A percentile compares a stretch with the other conserved stretches of the same genome.
Conservation (phyloP, 768 basidiomycete species). For the Collybia sordida region DNA sequence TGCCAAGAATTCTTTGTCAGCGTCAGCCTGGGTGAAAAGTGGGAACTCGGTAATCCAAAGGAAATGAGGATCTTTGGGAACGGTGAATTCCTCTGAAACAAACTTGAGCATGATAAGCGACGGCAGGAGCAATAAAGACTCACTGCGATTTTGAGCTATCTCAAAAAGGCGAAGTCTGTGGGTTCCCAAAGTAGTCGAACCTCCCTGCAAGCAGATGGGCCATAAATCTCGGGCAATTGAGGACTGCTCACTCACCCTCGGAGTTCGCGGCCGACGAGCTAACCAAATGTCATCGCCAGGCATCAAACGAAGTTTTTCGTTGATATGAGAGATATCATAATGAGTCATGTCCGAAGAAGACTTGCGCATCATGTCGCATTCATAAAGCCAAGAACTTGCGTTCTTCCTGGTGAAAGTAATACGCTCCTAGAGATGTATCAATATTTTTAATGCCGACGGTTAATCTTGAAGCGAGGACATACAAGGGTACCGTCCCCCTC, state of each 20-base stretch:
- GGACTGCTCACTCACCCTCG: conserved; percentile 44
- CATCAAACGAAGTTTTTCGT: conserved; percentile 40
- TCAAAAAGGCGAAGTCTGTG: conserved; percentile 67
- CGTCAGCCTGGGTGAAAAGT: conserved; percentile 81
- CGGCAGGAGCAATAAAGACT: conserved; percentile 17
- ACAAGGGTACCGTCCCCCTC: conserved; percentile 26
- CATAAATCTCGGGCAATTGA: conserved; percentile 18
- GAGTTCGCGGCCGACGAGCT: conserved; percentile 44
- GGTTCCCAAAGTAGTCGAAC: conserved; percentile 80
- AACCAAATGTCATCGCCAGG: conserved; percentile 61
- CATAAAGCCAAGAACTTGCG: conserved; percentile 43
- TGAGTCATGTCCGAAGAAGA: conserved; percentile 16
- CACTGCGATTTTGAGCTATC: conserved; percentile 64
- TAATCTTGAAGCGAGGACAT: conserved; percentile 11
- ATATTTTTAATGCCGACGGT: not conserved
- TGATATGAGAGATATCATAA: conserved; percentile 31
- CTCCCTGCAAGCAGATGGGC: conserved; percentile 56
- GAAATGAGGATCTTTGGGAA: conserved; percentile 70
- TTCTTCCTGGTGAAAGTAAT: conserved; percentile 48
- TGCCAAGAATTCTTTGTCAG: conserved; percentile 84
- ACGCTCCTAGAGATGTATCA: conserved; percentile 41
- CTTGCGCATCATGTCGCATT: conserved; percentile 22
- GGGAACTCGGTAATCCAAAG: conserved; percentile 97
- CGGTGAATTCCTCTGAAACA: conserved; percentile 51
- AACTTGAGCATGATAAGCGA: conserved; percentile 10